Evolutionary conservation across 106 monocot species (phyloP).

Genomic region (Dendrobium catenatum): DNA sequence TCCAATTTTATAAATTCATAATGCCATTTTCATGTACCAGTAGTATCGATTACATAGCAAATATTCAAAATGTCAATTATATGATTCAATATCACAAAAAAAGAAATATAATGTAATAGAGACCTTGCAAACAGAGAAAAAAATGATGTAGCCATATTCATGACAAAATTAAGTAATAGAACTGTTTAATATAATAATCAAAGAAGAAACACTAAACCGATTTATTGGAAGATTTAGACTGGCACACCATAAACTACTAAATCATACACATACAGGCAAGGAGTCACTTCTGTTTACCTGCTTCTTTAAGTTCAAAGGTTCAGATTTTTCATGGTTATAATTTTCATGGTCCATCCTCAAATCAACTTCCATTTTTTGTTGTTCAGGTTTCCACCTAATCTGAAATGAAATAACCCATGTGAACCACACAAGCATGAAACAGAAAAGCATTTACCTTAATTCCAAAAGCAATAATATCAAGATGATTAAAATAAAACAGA

Average conservation of each 20-base stretch:
- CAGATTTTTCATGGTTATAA: conserved; percentile 23
- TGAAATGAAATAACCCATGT: conserved; percentile 11
- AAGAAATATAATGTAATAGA: too few species aligned
- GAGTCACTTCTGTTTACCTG: conserved; percentile 18
- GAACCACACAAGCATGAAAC: background rate
- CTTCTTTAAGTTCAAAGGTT: conserved; percentile 17
- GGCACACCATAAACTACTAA: background rate
- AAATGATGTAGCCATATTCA: too few species aligned
- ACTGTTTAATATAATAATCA: too few species aligned
- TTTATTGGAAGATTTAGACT: background rate
- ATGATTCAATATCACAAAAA: too few species aligned
- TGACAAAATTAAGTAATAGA: too few species aligned
- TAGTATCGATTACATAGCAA: too few species aligned
- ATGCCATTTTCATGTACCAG: too few species aligned
- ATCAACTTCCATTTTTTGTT: conserved; percentile 45
- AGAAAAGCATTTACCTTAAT: background rate
- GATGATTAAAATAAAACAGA: background rate
- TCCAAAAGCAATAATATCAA: background rate
- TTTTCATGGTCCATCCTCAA: conserved; percentile 29
- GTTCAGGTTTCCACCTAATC: conserved; percentile 40
- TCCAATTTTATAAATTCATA: too few species aligned
- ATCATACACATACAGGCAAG: background rate
- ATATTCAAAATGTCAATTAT: too few species aligned
- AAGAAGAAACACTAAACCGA: too few species aligned
- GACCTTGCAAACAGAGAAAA: too few species aligned